A percentile compares a stretch with the other conserved stretches of the same genome.
These are phyloP conservation scores for Roridomyces roridus DNA, from an alignment of 768 basidiomycete species.

Conservation along the genomic window DNA sequence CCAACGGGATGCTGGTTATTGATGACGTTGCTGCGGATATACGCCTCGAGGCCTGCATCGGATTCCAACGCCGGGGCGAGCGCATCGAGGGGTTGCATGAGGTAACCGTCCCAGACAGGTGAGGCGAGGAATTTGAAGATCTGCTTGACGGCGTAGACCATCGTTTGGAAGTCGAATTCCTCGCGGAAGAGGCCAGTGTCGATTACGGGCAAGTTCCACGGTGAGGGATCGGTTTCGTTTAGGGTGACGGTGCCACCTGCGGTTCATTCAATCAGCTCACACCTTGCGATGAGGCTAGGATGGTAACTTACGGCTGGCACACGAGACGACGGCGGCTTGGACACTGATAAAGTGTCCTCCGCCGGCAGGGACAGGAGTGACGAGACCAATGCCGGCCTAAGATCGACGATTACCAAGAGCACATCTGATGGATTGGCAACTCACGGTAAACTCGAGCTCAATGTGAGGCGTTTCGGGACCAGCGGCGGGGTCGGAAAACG, in stretches of 20 bases:
- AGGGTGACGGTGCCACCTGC: conserved; percentile 34
- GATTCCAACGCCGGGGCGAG: conserved; percentile 28
- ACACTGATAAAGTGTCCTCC: conserved; percentile 16
- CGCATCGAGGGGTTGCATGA: conserved; percentile 8
- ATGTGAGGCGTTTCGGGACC: conserved; percentile 32
- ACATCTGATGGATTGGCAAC: too few species aligned
- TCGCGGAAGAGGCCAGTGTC: conserved; percentile 28
- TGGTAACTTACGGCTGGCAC: conserved; percentile 9
- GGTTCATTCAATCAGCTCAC: too few species aligned
- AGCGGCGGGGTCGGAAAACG: conserved; percentile 29
- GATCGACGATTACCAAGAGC: too few species aligned
- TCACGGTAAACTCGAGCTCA: conserved; percentile 27
- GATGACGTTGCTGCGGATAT: conserved; percentile 25
- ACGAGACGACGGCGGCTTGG: conserved; percentile 13
- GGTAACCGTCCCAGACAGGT: conserved; percentile 31
- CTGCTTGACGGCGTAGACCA: conserved; percentile 34
- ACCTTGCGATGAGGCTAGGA: too few species aligned
- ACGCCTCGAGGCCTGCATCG: conserved; percentile 32
- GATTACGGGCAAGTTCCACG: conserved; percentile 34
- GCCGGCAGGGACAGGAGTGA: conserved; percentile 3
- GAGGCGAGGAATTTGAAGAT: conserved; percentile 32
- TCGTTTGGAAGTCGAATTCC: conserved; percentile 31
- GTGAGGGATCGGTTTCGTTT: conserved; percentile 28
- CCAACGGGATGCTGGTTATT: conserved; percentile 36
- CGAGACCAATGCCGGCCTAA: conserved; percentile 15